Evolutionary conservation across 2,329 filamentous ascomycete species (phyloP).

Genomic region (Beauveria brongniartii): DNA sequence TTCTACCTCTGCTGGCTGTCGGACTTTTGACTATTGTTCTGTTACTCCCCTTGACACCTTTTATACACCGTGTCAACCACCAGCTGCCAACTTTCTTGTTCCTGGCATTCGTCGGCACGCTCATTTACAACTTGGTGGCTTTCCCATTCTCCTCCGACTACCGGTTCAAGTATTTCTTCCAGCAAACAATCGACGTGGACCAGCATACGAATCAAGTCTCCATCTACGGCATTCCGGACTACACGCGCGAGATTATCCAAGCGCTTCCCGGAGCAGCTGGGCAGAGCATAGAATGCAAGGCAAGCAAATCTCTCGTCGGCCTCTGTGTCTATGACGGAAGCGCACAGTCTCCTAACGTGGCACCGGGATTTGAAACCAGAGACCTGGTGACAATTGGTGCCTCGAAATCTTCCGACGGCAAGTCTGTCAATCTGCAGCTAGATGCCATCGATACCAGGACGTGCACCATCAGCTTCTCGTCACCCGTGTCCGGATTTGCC

Average conservation of each 20-base stretch:
- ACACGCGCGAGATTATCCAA: slow-evolving; percentile 56
- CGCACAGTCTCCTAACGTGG: slow-evolving; percentile 52
- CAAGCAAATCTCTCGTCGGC: slow-evolving; percentile 32
- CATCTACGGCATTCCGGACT: slow-evolving; percentile 60
- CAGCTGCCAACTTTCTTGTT: slow-evolving; percentile 74
- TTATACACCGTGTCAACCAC: slow-evolving; percentile 77
- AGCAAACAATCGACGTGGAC: slow-evolving; percentile 72
- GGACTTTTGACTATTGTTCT: slow-evolving; percentile 62
- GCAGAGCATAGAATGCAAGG: slow-evolving; percentile 50
- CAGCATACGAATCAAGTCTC: slow-evolving; percentile 61
- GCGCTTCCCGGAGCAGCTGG: slow-evolving; percentile 64
- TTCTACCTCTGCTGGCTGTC: slow-evolving; percentile 65
- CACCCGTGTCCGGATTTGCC: slow-evolving; percentile 55
- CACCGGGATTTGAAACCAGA: slow-evolving; percentile 34
- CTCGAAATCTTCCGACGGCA: slow-evolving; percentile 24
- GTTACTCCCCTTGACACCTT: slow-evolving; percentile 69
- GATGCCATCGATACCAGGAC: slow-evolving; percentile 67
- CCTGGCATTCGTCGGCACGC: slow-evolving; percentile 61
- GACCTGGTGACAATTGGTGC: slow-evolving; percentile 56
- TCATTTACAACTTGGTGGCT: slow-evolving; percentile 77
- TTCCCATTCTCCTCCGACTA: slow-evolving; percentile 81
- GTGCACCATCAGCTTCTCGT: slow-evolving; percentile 66
- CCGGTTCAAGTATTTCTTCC: slow-evolving; percentile 80
- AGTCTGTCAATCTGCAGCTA: slow-evolving; percentile 56
- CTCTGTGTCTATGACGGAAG: slow-evolving; percentile 63